Percentiles rank a stretch among this genome's conserved stretches.
Conservation (phyloP, 208 protist species). For the Leishmania braziliensis region DNA sequence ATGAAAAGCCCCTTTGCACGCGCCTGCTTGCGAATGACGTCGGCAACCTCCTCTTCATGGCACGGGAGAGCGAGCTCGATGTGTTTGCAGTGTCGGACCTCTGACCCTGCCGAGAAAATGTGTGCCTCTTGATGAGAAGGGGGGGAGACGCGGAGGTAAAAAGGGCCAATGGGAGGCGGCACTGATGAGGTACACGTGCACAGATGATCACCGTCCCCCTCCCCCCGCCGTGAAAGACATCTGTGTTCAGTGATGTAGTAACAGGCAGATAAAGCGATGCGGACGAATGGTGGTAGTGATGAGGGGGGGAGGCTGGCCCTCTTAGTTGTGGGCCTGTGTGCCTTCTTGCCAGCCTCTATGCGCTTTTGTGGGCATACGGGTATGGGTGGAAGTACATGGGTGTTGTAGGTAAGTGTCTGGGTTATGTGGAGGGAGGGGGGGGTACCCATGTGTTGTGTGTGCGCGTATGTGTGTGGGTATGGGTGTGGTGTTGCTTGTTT, state of each 20-base stretch:
- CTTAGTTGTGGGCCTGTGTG: neutral
- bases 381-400: neutral
- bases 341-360: too few species aligned
- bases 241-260: neutral
- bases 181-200: neutral
- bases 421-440: neutral
- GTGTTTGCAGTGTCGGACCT: constrained; percentile 3
- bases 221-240: neutral
- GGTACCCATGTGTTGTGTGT: neutral
- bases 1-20: constrained; percentile 12
- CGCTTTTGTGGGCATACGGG: neutral
- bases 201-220: neutral
- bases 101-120: neutral
- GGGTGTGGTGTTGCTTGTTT: neutral
- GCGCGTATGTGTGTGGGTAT: neutral
- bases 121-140: too few species aligned
- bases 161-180: neutral
- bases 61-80: neutral
- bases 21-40: constrained; percentile 32
- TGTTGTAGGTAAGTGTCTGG: neutral
- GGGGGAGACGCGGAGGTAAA: neutral
- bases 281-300: neutral
- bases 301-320: neutral
- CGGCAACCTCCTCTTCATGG: constrained; percentile 32
- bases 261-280: neutral